Conservation (phyloP, 768 basidiomycete species). For the Chlorophyllum brunneum region DNA sequence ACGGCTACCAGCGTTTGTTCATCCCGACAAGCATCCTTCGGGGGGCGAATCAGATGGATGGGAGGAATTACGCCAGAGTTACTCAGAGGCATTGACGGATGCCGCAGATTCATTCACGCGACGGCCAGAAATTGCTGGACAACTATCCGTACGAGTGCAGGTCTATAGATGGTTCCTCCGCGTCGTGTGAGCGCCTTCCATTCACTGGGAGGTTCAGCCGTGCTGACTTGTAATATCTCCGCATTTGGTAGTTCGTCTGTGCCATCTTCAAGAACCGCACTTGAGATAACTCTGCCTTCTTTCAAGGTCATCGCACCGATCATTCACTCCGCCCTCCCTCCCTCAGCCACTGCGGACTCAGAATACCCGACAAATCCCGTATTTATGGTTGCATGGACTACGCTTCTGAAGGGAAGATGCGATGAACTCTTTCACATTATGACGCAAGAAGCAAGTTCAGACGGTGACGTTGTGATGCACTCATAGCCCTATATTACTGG, state of each 20-base stretch:
- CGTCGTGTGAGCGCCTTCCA: background rate
- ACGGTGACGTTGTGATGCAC: too few relatives aligned
- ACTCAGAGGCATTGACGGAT: background rate
- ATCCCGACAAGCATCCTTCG: too few relatives aligned
- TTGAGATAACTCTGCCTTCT: background rate
- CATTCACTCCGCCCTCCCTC: background rate
- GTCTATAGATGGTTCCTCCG: constrained; percentile 1
- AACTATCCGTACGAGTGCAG: background rate
- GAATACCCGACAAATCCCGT: constrained; percentile 5
- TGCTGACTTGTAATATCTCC: too few relatives aligned
- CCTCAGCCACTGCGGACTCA: background rate
- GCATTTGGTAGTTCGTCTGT: background rate
- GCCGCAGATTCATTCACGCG: background rate
- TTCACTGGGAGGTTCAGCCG: too few relatives aligned
- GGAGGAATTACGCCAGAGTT: background rate
- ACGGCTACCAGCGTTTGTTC: background rate
- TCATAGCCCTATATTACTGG: too few relatives aligned
- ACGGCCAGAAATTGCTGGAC: background rate
- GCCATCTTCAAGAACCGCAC: background rate
- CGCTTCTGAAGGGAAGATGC: background rate
- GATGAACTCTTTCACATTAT: background rate
- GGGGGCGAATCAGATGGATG: background rate
- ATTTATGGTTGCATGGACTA: background rate
- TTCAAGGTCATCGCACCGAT: constrained; percentile 2
- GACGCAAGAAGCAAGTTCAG: too few relatives aligned